Percentiles rank a stretch among this genome's conserved stretches.
Conservation (phyloP, 768 basidiomycete species). For the Leccinum broughii region DNA sequence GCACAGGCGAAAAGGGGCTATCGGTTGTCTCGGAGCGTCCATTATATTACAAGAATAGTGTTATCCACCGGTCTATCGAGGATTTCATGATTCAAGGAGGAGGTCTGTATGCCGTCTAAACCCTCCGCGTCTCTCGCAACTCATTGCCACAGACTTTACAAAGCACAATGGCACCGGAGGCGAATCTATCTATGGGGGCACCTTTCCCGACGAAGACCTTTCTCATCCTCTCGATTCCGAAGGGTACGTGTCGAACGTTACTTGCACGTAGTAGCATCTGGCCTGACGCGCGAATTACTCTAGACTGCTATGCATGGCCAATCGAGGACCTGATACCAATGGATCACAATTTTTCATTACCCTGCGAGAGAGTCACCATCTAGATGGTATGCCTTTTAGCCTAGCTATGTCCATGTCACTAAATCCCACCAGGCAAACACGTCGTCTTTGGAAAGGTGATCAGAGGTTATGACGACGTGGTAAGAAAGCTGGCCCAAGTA, state of each 20-base stretch:
- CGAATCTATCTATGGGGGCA: constrained; percentile 76
- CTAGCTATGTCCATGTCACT: constrained; percentile 1
- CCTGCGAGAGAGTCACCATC: constrained; percentile 68
- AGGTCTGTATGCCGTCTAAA: constrained; percentile 41
- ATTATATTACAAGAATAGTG: constrained; percentile 79
- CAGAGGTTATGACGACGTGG: constrained; percentile 60
- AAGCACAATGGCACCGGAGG: constrained; percentile 79
- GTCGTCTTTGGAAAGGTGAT: constrained; percentile 58
- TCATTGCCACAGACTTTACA: constrained; percentile 60
- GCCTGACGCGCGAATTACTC: background rate
- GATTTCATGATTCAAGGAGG: constrained; percentile 83
- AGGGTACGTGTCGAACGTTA: constrained; percentile 42
- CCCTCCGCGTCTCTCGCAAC: background rate
- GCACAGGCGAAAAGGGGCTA: constrained; percentile 82
- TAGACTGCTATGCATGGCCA: constrained; percentile 87
- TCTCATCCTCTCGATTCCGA: constrained; percentile 59
- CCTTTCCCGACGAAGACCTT: constrained; percentile 79
- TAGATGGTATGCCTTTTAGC: constrained; percentile 55
- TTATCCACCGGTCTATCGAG: constrained; percentile 76
- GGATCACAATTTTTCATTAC: constrained; percentile 89
- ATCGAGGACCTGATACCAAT: constrained; percentile 81
- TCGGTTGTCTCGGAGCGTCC: constrained; percentile 63
- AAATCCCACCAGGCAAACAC: constrained; percentile 49
- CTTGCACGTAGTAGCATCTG: background rate
- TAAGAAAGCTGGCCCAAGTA: constrained; percentile 58